These are phyloP conservation scores for Apophysomyces ossiformis DNA, from an alignment of 371 early-diverging fungal species.

Conservation along the genomic window DNA sequence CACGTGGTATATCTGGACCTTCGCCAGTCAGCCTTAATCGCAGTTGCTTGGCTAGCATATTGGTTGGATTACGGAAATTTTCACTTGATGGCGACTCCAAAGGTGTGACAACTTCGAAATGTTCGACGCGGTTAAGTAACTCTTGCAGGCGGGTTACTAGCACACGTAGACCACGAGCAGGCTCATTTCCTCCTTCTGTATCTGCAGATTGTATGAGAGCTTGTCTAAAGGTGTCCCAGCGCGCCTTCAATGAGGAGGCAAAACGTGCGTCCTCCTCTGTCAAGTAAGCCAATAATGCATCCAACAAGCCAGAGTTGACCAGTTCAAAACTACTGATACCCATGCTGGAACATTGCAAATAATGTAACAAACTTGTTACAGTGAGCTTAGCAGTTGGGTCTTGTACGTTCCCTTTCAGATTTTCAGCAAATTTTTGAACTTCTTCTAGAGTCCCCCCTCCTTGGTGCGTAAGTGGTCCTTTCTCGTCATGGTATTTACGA, in stretches of 20 bases:
- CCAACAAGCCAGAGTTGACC: conserved; percentile 75
- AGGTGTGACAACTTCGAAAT: conserved; percentile 66
- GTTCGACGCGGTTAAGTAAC: conserved; percentile 71
- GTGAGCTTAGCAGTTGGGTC: conserved; percentile 21
- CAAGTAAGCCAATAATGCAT: conserved; percentile 57
- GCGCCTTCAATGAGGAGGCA: conserved; percentile 23
- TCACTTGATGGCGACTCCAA: conserved; percentile 24
- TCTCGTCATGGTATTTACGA: conserved; percentile 18
- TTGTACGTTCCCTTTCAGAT: conserved; percentile 15
- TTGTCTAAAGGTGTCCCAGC: conserved; percentile 46
- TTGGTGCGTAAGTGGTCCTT: neutral
- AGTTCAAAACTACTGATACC: conserved; percentile 87
- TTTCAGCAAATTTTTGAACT: conserved; percentile 27
- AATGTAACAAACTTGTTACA: conserved; percentile 25
- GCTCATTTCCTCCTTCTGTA: conserved; percentile 15
- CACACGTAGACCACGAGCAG: conserved; percentile 35
- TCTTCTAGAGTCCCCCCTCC: conserved; percentile 31
- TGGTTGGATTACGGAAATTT: conserved; percentile 60
- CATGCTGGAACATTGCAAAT: conserved; percentile 34
- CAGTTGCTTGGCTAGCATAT: conserved; percentile 79
- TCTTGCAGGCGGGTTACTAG: conserved; percentile 80
- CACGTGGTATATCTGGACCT: conserved; percentile 57
- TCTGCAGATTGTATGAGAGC: conserved; percentile 29
- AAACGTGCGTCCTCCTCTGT: conserved; percentile 21
- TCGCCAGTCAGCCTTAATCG: conserved; percentile 66